Base-by-base conservation (phyloP, 306 rosid species). In the Astragalus membranaceus region DNA sequence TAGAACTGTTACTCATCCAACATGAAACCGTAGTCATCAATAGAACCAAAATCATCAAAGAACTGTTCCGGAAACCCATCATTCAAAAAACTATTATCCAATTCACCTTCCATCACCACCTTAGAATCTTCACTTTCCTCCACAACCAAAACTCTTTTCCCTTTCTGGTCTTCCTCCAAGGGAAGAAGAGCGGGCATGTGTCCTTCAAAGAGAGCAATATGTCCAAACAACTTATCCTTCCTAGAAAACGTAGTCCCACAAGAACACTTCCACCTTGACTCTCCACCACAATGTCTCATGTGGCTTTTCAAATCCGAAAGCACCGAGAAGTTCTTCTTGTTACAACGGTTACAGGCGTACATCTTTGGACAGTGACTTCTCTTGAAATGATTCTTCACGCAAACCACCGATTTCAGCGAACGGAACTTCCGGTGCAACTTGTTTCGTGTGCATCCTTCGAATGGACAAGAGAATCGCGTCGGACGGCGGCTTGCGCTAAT, bases 351-450 rank as follows among this genome's bases (percentile, higher is more conserved):
- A 42, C 96, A 90, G 9, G 90, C 73, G 41, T 79, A 90, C 93
- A 87, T 79, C 83, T 90, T 93, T 1, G 98, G 98, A 23, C 98
- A 93, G 60, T 93, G 98, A 75, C 96, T 93, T 42, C 98, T 68
- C 74, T 88, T 90, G 87, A 93, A 93, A 79, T 93, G 98, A 29
- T 90, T 93, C 85, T 83, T 90, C 78, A 89, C 82, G 79, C 92
- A 93, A 7, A 82, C 70, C 52, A 82, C 80, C 47, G 97, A 93
- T 32, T 90, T 93, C 73, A 93, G 26, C 16, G 98, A 52, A 82
- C 79, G 67, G 61, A 93, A 93, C 41, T 79, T 85, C 76, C 8
- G 52, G 84, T 93, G 96, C 8, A 10, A 7, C 53, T 56, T 75
- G 79, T 90, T 93, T 60, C 97, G 48, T 67, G 78, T 81, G 48